Base-by-base conservation (phyloP, 495 filamentous ascomycete genomes). In the Penicillium macrosclerotiorum region DNA sequence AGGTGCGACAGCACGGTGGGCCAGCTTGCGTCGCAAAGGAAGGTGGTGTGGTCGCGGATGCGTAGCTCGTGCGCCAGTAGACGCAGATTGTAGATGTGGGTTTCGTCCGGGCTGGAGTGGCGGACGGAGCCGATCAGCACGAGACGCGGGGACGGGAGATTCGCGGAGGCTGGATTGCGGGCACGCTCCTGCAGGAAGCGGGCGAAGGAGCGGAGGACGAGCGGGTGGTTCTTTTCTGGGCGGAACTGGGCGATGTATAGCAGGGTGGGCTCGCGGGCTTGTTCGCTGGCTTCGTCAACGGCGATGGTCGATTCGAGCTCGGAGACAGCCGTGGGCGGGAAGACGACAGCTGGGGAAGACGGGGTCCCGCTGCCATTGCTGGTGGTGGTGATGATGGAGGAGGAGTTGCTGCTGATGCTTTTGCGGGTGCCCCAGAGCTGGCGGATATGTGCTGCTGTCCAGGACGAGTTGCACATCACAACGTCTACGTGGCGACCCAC, bases 191-290 rank as follows among this genome's bases (percentile, higher is more conserved):
- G 55, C 26, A 83, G 65, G 59, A 93, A 88, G 34, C 83, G 72
- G 3, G 89, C 80, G 55, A 96, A 98, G 0, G 94, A 80, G 45
- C 86, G 77, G 16, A 98, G 68, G 19, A 98, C 80, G 6, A 95
- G 74, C 22, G 82, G 72, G 65, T 97, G 94, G 62, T 95, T 96
- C 73, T 98, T 98, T 61, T 98, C 93, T 0, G 93, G 90, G 0
- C 93, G 83, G 69, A 97, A 98, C 64, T 98, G 93, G 3, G 93
- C 93, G 42, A 98, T 95, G 69, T 94, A 97, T 5, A 98, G 73
- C 29, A 97, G 60, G 18, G 81, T 71, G 18, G 79, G 82, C 58
- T 86, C 75, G 23, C 93, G 82, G 27, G 61, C 61, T 52, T 65
- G 67, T 54, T 92, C 90, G 55, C 77, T 88, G 19, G 75, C 77